Evolutionary conservation across 129 eudicot species (phyloP).

Genomic region (Arctium lappa): DNA sequence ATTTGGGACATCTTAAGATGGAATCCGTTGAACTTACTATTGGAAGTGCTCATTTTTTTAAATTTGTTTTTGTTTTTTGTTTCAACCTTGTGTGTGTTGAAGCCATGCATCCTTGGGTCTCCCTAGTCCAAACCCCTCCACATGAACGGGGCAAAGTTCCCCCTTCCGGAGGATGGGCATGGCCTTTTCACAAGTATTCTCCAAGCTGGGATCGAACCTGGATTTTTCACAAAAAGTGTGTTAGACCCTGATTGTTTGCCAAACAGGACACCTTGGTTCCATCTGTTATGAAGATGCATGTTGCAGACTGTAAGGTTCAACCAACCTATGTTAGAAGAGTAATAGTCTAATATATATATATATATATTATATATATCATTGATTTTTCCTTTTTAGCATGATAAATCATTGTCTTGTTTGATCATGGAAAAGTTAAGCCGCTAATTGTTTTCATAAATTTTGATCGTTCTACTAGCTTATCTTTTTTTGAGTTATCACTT

Average conservation of each 20-base stretch:
- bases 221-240: no score
- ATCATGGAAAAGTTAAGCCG: neutral
- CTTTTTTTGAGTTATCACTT: neutral
- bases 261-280: neutral
- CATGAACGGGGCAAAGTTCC: no score
- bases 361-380: neutral
- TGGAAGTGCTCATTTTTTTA: neutral
- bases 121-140: neutral
- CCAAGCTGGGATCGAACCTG: no score
- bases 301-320: neutral
- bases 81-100: neutral
- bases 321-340: neutral
- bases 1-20: neutral
- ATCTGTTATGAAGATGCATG: neutral
- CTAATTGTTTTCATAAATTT: neutral
- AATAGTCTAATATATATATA: neutral
- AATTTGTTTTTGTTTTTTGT: neutral
- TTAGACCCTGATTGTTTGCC: no score
- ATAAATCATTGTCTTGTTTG: neutral
- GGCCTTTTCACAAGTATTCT: no score
- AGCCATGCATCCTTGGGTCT: neutral
- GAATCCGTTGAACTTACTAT: neutral
- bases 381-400: constrained; percentile 7
- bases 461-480: neutral
- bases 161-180: no score